Evolutionary conservation across 2,329 filamentous ascomycete species (phyloP), one percentile per base, ranked within the genome.

Genomic region (Myriosclerotinia scirpicola): DNA sequence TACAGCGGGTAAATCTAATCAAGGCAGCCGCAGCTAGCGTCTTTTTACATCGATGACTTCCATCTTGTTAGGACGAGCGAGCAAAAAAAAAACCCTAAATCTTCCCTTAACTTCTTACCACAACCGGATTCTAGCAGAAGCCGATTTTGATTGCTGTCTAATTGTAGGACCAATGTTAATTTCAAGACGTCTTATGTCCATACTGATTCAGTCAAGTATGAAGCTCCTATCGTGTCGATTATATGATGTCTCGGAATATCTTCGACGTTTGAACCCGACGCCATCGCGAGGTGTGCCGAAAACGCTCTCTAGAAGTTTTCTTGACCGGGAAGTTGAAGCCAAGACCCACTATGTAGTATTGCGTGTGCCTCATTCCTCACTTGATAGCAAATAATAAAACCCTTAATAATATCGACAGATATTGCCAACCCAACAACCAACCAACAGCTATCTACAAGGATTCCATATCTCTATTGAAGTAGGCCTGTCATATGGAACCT

Each of bases 241-340:
- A 5, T 6, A 50, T 48, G n/a, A 20, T 60, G 20, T 60, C 15
- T 48, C 44, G 44, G 56, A 60, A 50, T 48, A 50, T 60, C 44
- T 60, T 60, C 44, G 36, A 36, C 14, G 11, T 48, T 60, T 7
- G 12, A 60, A 44, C 44, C 56, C 56, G 30, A 17, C 4, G 15
- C 14, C 44, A 20, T 50, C 56, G 36, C 14, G 20, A 50, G 30
- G 50, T 12, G 38, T 50, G 20, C 44, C 44, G 44, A 60, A 38
- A 15, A 22, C 6, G 20, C 56, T n/a, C 20, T 17, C 15, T 22
- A 7, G 34, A 12, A 30, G n/a, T 7, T 36, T 50, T 38, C 14
- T 50, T 22, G 38, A 26, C 30, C 7, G 7, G 42, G 12, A 12
- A 60, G 20, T 36, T 11, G 15, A 22, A 9, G 11, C 26, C 42